Base-by-base conservation (phyloP, 352 stramenopile genomes). In the Globisporangium solare region DNA sequence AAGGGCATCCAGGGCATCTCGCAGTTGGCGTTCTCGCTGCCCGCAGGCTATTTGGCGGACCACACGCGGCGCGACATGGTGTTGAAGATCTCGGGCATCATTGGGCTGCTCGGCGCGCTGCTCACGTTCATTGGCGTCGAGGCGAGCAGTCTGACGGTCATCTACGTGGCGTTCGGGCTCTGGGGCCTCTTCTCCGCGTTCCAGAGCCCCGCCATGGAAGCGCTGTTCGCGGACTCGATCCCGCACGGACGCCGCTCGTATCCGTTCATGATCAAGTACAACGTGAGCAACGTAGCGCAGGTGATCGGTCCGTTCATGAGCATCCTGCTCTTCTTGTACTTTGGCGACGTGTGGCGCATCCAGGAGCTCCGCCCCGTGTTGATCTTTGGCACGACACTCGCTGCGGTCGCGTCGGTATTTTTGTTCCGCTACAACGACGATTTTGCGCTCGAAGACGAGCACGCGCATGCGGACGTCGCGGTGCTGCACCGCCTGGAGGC, bases 201-300 rank as follows among this genome's bases (percentile, higher is more conserved):
- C 52, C 76, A 90, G 59, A 81, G 66, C 53, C 80, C 80, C 1
- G 76, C 80, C 2, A 78, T 90, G 63, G 80, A 90, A 53, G 80
- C 80, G 52, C 63, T 90, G 2, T 90, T 90, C 51, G 80, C 80
- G 20, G 80, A 90, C 49, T 90, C 80, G 24, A 88, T 90, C 54
- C 77, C 75, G 55, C 72, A 83, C 42, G 77, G 80, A 37, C 67
- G 74, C 50, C 70, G 80, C 17, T 87, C 77, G 45, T 86, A 75
- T 42, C 80, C 80, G 1, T 88, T 88, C 66, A 88, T 84, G 76
- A 81, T 90, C 72, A 90, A 90, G 70, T 88, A 88, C 76, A 85
- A 86, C 55, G 73, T 90, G 46, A 76, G 67, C 67, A 90, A 88
- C 52, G 49, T 88, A 1, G 80, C 80, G 39, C 76, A 84, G 60